These are phyloP conservation scores for Acaromyces ingoldii DNA, from an alignment of 1,284 basidiomycete genomes.

Conservation along the genomic window DNA sequence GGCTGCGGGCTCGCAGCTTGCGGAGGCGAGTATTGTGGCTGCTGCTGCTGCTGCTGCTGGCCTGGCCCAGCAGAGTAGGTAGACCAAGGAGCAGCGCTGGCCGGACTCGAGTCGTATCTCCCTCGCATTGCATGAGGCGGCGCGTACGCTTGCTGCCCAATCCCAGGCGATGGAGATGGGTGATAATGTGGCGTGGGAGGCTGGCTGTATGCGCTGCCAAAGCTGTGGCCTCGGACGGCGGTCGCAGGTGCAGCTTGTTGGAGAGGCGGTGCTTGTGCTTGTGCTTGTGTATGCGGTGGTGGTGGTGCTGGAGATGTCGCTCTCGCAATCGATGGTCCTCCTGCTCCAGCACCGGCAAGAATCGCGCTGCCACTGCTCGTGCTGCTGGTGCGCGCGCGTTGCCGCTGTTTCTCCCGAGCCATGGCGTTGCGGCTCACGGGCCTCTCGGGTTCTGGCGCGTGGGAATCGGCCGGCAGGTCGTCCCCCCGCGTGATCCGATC, in stretches of 20 bases:
- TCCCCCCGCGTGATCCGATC: conserved; percentile 26
- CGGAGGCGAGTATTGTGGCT: no score
- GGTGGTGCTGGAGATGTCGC: conserved; percentile 8
- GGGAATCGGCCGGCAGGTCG: conserved; percentile 30
- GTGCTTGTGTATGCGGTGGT: not conserved
- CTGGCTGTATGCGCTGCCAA: no score
- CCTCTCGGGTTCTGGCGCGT: conserved; percentile 27
- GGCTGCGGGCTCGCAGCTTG: not conserved
- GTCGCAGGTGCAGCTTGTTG: no score
- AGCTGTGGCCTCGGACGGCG: no score
- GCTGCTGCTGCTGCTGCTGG: not conserved
- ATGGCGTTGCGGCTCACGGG: conserved; percentile 13
- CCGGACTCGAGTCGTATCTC: conserved; percentile 3
- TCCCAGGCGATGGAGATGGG: no score
- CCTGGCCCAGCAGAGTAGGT: not conserved
- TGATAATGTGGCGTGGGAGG: no score
- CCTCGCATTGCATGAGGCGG: not conserved
- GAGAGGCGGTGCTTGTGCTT: not conserved
- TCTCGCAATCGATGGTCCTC: no score
- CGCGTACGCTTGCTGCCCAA: no score
- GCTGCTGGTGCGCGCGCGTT: conserved; percentile 16
- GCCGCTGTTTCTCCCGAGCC: conserved; percentile 13
- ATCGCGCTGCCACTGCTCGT: no score
- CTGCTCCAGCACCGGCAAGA: no score
- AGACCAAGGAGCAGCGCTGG: not conserved